Base-by-base conservation (phyloP, 768 basidiomycete genomes). In the Thelephora aurantiotincta region DNA sequence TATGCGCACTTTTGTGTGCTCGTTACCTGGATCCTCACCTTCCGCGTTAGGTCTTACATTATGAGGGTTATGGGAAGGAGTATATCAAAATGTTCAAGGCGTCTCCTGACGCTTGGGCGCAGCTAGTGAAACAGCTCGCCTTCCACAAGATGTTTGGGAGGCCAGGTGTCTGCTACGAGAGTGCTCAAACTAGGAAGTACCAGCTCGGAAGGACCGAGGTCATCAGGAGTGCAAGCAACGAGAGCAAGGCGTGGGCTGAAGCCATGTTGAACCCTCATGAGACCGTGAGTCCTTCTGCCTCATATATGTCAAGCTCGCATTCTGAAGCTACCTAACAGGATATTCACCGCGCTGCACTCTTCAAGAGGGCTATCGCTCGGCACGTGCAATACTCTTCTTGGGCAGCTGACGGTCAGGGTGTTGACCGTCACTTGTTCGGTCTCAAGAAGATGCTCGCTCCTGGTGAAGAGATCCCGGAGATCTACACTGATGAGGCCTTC, bases 351-450 rank as follows among this genome's bases (percentile, higher is more conserved):
- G 74, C 76, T 2, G 63, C 62, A 34, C 70, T 91, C 33, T 89
- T 96, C 70, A 72, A 77, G 48, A 68, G 66, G 6, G 96, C 96
- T 0, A 80, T 79, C 1, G 62, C 68, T n/a, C 70, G 92, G 16
- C 96, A 99, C 65, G 69, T 87, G 54, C 74, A 85, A 63, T 97
- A 97, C 60, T 77, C 84, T 2, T 69, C 74, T 2, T 93, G 90
- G 85, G 93, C 94, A 0, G 87, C 91, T 1, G 88, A 94, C 51
- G 96, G 85, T 1, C 81, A 87, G 62, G 96, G 93, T 41, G 90
- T 99, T 18, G 94, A 98, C 63, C 73, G 94, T 33, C 96, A 99
- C 64, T 67, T 98, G 50, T 97, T 93, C 63, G 96, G 93, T 6
- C 66, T 99, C 55, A 93, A 87, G 69, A 84, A 80, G 69, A 67